phyloP scores from a whole-genome alignment of 768 basidiomycete species.

The Termitomyces sp. region DNA sequence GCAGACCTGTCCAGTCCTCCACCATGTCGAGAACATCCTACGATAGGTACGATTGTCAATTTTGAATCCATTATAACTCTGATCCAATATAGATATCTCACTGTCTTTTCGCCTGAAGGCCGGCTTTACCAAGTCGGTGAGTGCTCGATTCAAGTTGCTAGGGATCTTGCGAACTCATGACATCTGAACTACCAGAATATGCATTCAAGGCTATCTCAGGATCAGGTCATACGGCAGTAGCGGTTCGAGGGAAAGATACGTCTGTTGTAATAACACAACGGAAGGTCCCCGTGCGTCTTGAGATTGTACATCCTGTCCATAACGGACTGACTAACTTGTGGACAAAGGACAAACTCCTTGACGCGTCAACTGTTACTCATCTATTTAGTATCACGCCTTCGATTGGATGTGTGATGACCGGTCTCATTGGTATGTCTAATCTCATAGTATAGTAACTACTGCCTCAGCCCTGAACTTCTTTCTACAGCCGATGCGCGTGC shows the following conservation, averaged over 20 bases:
- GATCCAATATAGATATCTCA: conserved; percentile 70
- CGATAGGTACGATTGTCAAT: conserved; percentile 57
- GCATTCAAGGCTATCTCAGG: conserved; percentile 99
- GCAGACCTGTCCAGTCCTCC: conserved; percentile 18
- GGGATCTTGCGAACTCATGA: conserved; percentile 9
- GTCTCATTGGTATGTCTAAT: conserved; percentile 73
- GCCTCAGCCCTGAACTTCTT: not conserved
- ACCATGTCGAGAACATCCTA: conserved; percentile 93
- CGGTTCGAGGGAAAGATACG: conserved; percentile 92
- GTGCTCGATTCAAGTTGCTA: conserved; percentile 2
- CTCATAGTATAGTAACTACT: not conserved
- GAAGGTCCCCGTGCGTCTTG: conserved; percentile 84
- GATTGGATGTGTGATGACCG: conserved; percentile 98
- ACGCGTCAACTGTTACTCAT: conserved; percentile 91
- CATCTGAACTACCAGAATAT: conserved; percentile 63
- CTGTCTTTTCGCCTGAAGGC: conserved; percentile 96
- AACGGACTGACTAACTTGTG: not conserved
- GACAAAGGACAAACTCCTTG: conserved; percentile 90
- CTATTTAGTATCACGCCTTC: conserved; percentile 94
- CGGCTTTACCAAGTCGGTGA: conserved; percentile 98
- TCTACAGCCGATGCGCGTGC: conserved; percentile 83
- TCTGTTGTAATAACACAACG: conserved; percentile 96
- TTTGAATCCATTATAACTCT: not conserved
- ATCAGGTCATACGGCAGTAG: conserved; percentile 90
- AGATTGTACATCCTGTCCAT: not conserved